Evolutionary conservation across 371 early-diverging fungal genomes (phyloP).

Genomic region (Dichotomocladium elegans): DNA sequence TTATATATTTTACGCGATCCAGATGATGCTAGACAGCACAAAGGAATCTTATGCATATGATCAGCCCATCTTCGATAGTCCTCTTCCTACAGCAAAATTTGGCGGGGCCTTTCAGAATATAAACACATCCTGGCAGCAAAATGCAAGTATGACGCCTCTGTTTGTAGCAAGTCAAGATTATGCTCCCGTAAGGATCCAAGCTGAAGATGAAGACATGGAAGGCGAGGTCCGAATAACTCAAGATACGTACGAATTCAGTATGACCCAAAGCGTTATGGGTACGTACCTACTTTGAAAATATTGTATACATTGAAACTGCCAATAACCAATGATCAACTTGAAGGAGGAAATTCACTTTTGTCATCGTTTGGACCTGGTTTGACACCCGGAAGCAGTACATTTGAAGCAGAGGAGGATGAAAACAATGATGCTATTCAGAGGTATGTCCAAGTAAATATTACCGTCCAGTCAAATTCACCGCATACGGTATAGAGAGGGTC

Average conservation of each 20-base stretch:
- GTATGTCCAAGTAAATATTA: too few species aligned
- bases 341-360: too few species aligned
- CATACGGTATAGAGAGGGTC: too few species aligned
- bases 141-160: conserved; percentile 64
- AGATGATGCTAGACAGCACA: conserved; percentile 56
- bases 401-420: too few species aligned
- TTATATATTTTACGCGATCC: conserved; percentile 58
- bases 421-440: too few species aligned
- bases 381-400: too few species aligned
- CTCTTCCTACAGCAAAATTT: conserved; percentile 63
- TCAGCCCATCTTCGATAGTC: conserved; percentile 55
- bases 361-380: too few species aligned
- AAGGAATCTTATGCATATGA: conserved; percentile 57
- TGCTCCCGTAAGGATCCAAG: conserved; percentile 5
- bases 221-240: conserved; percentile 53
- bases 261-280: conserved; percentile 28
- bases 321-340: too few species aligned
- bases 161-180: conserved; percentile 56
- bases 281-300: too few species aligned
- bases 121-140: conserved; percentile 58
- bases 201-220: conserved; percentile 18
- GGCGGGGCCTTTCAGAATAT: conserved; percentile 45
- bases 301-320: too few species aligned
- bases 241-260: conserved; percentile 45
- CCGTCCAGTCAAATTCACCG: too few species aligned